Conservation (phyloP, 2,329 filamentous ascomycete genomes). For the Cladosporium sphaerospermum region DNA sequence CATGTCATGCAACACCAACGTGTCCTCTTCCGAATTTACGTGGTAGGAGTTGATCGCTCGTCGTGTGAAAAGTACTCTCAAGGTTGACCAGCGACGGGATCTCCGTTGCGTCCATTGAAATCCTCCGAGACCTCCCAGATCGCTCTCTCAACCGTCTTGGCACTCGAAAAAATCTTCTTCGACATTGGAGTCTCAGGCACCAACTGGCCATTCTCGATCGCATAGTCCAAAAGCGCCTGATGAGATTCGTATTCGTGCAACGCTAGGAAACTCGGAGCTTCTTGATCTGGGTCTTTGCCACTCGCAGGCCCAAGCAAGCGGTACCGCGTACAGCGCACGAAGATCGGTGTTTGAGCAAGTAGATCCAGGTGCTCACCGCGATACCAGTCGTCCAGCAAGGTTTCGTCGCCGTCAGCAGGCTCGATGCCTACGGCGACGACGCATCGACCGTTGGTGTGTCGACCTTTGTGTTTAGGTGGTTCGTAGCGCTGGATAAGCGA, state of each 20-base stretch:
- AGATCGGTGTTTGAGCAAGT: slow-evolving; percentile 12
- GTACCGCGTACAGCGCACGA: slow-evolving; percentile 14
- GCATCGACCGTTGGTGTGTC: slow-evolving; percentile 6
- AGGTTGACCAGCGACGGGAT: no score
- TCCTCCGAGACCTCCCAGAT: slow-evolving; percentile 14
- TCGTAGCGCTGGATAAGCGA: slow-evolving; percentile 13
- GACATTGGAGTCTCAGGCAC: slow-evolving; percentile 13
- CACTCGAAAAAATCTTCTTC: slow-evolving; percentile 9
- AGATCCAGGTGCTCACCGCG: slow-evolving; percentile 13
- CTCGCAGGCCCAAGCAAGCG: slow-evolving; percentile 1
- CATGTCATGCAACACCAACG: no score
- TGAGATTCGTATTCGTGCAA: slow-evolving; percentile 15
- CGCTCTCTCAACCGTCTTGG: slow-evolving; percentile 11
- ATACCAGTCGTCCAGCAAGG: slow-evolving; percentile 15
- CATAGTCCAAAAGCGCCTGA: slow-evolving; percentile 15
- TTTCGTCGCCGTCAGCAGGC: slow-evolving; percentile 12
- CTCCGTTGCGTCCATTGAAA: not conserved
- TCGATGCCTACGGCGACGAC: slow-evolving; percentile 14
- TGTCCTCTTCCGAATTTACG: no score
- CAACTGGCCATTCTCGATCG: slow-evolving; percentile 13
- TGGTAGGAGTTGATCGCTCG: no score
- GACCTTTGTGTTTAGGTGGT: not conserved
- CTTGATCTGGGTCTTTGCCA: slow-evolving; percentile 2
- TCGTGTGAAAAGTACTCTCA: no score
- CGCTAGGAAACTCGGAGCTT: slow-evolving; percentile 11